These are phyloP conservation scores for Nitzschia sp. DNA, from an alignment of 108 stramenopile species.

Conservation along the genomic window DNA sequence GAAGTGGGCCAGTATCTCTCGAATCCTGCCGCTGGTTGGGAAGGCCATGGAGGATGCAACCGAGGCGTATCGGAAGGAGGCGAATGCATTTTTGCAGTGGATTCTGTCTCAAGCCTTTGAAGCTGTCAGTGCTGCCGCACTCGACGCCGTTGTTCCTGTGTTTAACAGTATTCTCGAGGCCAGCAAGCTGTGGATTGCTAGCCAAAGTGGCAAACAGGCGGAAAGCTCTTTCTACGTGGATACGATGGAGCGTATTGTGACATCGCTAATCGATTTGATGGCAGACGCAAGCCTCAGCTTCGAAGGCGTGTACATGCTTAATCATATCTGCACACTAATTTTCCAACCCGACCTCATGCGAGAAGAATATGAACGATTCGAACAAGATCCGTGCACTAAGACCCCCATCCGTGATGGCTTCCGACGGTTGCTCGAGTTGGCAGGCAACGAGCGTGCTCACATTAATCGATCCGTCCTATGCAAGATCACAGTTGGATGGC, in stretches of 20 bases:
- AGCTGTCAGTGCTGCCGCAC: constrained; percentile 60
- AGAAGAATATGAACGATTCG: constrained; percentile 54
- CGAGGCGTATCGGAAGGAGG: constrained; percentile 12
- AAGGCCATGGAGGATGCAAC: constrained; percentile 11
- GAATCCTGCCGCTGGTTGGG: constrained; percentile 23
- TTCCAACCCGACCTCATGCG: constrained; percentile 60
- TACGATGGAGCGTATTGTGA: constrained; percentile 37
- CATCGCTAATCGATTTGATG: constrained; percentile 63
- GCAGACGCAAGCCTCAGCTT: constrained; percentile 33
- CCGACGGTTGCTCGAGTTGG: constrained; percentile 59
- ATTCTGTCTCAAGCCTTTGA: constrained; percentile 42
- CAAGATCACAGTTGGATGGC: constrained; percentile 65
- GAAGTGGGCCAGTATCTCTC: constrained; percentile 54
- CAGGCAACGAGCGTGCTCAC: constrained; percentile 58
- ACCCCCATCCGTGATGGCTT: constrained; percentile 72
- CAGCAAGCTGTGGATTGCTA: constrained; percentile 30
- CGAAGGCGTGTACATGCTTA: constrained; percentile 70
- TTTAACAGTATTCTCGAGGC: constrained; percentile 53
- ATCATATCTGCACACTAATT: constrained; percentile 65
- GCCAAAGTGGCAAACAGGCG: constrained; percentile 14
- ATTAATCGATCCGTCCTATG: constrained; percentile 60
- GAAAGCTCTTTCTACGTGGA: constrained; percentile 31
- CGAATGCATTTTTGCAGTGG: constrained; percentile 8
- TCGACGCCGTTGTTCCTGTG: constrained; percentile 59
- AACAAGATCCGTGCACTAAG: constrained; percentile 15